Base-by-base conservation (phyloP, 2,329 filamentous ascomycete genomes). In the Penicillium oxalicum region DNA sequence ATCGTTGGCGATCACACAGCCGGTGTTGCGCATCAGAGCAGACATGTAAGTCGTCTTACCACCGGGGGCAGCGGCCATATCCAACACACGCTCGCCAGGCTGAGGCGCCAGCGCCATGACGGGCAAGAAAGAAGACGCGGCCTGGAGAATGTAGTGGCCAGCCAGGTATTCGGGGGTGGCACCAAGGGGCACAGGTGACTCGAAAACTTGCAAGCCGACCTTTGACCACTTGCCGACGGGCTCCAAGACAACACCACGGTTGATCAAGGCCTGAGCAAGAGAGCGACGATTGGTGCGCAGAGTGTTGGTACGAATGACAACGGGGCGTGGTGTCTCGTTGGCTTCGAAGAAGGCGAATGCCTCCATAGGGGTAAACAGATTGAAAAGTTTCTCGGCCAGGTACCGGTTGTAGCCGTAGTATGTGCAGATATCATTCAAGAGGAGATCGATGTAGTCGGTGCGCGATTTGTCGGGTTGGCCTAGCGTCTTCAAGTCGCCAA, bases 191-290 rank as follows among this genome's bases (percentile, higher is more conserved):
- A 87, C 83, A 47, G 84, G 86, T 49, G 87, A 88, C 70, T 98
- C 93, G 68, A 98, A 98, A 51, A 98, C 83, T 70, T 98, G 93
- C 36, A 98, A 80, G 41, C 93, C 93, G 55, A 98, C 90, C 75
- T 98, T 98, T 59, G 87, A 93, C 93, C 93, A 98, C 71, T 97
- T 97, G 53, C 93, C 93, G 13, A 98, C 89, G 2, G 93, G 93
- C 71, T 98, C 91, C 35, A 98, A 81, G 11, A 91, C 94, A 42
- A 98, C 93, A 56, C 93, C 93, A 55, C 91, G 87, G 74, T 95
- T 95, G 77, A 96, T 96, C 51, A 96, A 80, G 1, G 91, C 81
- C 69, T 96, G 91, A 8, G 93, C 93, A 13, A 98, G 84, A 54
- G 95, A 91, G 58, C 83, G 74, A 57, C 83, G 76, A 61, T 84